phyloP scores from a whole-genome alignment of 2,329 filamentous ascomycete genomes.

The Neofusicoccum umdonicola region DNA sequence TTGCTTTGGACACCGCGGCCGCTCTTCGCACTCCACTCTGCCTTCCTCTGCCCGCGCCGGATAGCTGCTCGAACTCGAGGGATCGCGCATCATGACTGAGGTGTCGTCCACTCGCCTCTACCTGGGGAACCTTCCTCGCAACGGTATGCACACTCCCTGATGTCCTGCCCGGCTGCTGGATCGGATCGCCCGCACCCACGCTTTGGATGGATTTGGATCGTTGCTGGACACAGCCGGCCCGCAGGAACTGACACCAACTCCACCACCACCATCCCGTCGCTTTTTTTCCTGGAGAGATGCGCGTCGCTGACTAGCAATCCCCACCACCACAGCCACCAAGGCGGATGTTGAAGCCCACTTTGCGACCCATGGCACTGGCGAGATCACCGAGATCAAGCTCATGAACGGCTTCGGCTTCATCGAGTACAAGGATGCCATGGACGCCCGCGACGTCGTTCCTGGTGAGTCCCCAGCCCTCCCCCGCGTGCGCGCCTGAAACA shows the following conservation, averaged over 20 bases:
- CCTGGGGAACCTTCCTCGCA: slow-evolving; percentile 94
- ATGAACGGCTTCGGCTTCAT: slow-evolving; percentile 99
- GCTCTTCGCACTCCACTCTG: neutral
- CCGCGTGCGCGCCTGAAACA: slow-evolving; percentile 17
- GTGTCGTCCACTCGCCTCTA: slow-evolving; percentile 95
- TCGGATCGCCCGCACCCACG: slow-evolving; percentile 14
- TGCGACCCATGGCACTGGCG: slow-evolving; percentile 89
- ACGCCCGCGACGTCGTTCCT: slow-evolving; percentile 96
- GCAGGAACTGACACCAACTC: slow-evolving; percentile 5
- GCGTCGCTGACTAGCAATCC: slow-evolving; percentile 48
- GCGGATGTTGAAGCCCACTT: slow-evolving; percentile 96
- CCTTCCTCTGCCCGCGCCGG: slow-evolving; percentile 10
- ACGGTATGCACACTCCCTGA: slow-evolving; percentile 63
- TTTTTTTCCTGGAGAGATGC: slow-evolving; percentile 20
- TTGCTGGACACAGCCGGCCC: slow-evolving; percentile 19
- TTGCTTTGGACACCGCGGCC: slow-evolving; percentile 14
- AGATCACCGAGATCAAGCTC: slow-evolving; percentile 98
- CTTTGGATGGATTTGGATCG: slow-evolving; percentile 19
- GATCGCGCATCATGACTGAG: slow-evolving; percentile 65
- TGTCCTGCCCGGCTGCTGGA: slow-evolving; percentile 10
- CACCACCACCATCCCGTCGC: slow-evolving; percentile 5
- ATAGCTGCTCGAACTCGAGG: neutral
- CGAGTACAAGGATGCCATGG: slow-evolving; percentile 97
- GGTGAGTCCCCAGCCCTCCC: slow-evolving; percentile 58
- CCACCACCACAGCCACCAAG: slow-evolving; percentile 73